These are phyloP conservation scores for Cornus suecica DNA, from an alignment of 148 eudicot species.

Conservation along the genomic window DNA sequence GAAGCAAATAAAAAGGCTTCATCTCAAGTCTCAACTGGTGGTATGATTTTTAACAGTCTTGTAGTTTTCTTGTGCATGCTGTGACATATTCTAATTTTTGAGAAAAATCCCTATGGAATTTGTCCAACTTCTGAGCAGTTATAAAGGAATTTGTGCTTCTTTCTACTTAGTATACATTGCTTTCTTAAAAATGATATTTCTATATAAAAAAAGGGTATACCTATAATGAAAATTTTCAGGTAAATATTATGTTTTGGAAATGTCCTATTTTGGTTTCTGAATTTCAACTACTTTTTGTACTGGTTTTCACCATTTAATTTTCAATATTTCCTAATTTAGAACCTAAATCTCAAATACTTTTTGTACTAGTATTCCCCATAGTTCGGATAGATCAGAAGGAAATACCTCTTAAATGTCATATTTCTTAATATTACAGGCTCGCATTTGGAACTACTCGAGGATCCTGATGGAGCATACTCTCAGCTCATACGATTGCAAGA, in stretches of 20 bases:
- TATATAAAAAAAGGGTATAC: no score
- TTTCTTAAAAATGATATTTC: no score
- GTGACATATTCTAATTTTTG: not conserved
- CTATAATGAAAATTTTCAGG: no score
- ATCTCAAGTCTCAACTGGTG: not conserved
- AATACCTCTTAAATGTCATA: not conserved
- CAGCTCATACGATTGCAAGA: conserved; percentile 72
- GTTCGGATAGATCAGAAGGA: not conserved
- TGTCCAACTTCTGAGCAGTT: not conserved
- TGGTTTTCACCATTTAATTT: not conserved
- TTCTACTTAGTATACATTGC: no score
- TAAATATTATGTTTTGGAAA: no score
- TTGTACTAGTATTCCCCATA: not conserved
- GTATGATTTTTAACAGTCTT: not conserved
- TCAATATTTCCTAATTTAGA: not conserved
- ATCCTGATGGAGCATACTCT: conserved; percentile 83
- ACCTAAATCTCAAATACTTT: not conserved
- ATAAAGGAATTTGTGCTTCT: not conserved
- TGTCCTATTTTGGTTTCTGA: not conserved
- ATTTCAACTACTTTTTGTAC: not conserved
- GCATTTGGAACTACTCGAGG: conserved; percentile 56
- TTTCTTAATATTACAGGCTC: conserved; percentile 35
- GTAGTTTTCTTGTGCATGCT: not conserved
- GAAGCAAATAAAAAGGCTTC: not conserved
- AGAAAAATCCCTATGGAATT: not conserved